These are phyloP conservation scores for Pythium dissotocum DNA, from an alignment of 352 stramenopile species.

Conservation along the genomic window DNA sequence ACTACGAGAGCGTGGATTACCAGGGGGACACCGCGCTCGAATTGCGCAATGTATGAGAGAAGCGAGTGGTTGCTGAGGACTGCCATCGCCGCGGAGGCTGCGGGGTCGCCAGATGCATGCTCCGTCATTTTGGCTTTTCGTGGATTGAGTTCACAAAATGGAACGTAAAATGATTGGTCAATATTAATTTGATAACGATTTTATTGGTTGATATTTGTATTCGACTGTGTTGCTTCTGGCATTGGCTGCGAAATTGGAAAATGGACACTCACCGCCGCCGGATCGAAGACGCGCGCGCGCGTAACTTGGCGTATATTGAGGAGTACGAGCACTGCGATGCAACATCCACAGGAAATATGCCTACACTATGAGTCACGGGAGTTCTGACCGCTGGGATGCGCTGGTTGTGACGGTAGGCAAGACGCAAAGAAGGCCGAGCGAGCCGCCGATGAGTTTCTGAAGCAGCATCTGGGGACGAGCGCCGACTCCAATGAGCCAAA, in stretches of 20 bases:
- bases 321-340: conserved; percentile 27
- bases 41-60: background rate
- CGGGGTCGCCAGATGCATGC: too few relatives aligned
- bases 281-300: conserved; percentile 58
- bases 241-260: background rate
- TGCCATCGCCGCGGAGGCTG: background rate
- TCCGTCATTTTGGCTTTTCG: background rate
- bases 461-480: conserved; percentile 16
- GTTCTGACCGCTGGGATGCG: background rate
- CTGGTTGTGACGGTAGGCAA: conserved; percentile 34
- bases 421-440: conserved; percentile 46
- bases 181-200: background rate
- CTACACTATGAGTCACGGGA: background rate
- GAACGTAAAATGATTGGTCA: background rate
- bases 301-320: conserved; percentile 83
- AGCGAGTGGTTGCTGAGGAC: background rate
- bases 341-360: background rate
- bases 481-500: conserved; percentile 11
- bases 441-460: conserved; percentile 49
- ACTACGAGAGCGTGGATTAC: background rate
- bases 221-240: background rate
- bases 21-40: background rate
- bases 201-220: background rate
- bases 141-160: background rate
- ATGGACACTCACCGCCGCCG: conserved; percentile 33